Conservation (phyloP, 257 asterid genomes). For the Scutellaria barbata region DNA sequence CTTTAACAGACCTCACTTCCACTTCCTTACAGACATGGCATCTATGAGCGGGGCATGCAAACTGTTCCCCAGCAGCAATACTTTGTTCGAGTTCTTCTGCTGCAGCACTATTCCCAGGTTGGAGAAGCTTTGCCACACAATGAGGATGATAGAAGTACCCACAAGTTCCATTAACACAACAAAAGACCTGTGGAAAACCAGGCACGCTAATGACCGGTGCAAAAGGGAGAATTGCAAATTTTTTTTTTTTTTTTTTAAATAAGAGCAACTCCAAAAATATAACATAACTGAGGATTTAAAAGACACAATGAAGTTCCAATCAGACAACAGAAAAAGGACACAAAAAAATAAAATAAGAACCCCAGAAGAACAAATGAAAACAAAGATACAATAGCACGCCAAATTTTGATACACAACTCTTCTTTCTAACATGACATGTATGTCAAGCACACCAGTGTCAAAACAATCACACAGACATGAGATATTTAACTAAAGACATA, state of each 20-base stretch:
- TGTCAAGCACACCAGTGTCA: not conserved
- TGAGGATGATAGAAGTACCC: conserved; percentile 88
- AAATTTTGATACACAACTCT: conserved; percentile 2
- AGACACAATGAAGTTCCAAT: conserved; percentile 6
- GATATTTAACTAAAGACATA: not conserved
- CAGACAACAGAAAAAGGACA: not conserved
- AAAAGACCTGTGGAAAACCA: conserved; percentile 67
- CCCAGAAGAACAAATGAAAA: not conserved
- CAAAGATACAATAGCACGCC: not conserved
- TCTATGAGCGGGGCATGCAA: conserved; percentile 83
- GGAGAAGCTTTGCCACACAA: conserved; percentile 77
- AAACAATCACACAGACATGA: conserved; percentile 11
- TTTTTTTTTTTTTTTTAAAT: not conserved
- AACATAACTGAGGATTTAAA: conserved; percentile 4
- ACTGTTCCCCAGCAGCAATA: conserved; percentile 76
- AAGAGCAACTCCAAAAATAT: conserved; percentile 1
- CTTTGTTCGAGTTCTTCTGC: conserved; percentile 50
- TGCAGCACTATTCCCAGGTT: conserved; percentile 54
- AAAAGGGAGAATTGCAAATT: conserved; percentile 4
- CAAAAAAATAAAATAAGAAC: not conserved
- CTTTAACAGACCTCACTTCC: conserved; percentile 59
- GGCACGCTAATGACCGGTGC: conserved; percentile 17
- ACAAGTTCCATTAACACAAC: conserved; percentile 86
- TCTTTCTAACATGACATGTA: not conserved
- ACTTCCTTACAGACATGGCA: conserved; percentile 68